A percentile compares a stretch with the other conserved stretches of the same genome.
These are phyloP conservation scores for Phytophthora multivora DNA, from an alignment of 352 stramenopile species.

Conservation along the genomic window DNA sequence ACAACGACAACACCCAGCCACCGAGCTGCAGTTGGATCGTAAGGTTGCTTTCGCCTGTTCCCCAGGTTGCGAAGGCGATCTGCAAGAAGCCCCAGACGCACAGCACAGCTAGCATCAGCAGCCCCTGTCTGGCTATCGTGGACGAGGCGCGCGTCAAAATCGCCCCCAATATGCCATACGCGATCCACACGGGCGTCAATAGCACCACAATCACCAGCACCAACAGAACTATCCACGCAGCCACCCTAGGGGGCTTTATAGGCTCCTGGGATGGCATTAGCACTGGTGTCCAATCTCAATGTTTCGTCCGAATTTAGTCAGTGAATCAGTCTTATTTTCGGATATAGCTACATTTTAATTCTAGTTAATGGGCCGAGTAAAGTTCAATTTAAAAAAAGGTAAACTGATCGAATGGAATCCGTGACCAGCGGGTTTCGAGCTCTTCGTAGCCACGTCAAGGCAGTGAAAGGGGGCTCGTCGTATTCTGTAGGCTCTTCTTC, in stretches of 20 bases:
- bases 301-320: not conserved
- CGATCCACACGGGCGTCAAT: constrained; percentile 50
- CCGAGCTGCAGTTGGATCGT: constrained; percentile 9
- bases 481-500: not conserved
- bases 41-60: not conserved
- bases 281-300: not conserved
- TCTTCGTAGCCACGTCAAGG: constrained; percentile 47
- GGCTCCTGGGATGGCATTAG: constrained; percentile 15
- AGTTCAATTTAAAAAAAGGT: constrained; percentile 4
- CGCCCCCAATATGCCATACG: constrained; percentile 46
- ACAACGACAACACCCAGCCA: constrained; percentile 34
- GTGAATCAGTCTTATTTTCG: constrained; percentile 5
- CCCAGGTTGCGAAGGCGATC: constrained; percentile 9
- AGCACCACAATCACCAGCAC: constrained; percentile 33
- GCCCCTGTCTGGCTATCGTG: constrained; percentile 22
- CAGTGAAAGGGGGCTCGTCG: constrained; percentile 18
- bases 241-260: constrained; percentile 26
- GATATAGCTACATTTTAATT: constrained; percentile 12
- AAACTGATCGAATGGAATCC: constrained; percentile 22
- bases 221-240: constrained; percentile 21
- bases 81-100: constrained; percentile 22
- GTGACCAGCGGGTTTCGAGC: constrained; percentile 43
- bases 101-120: constrained; percentile 31
- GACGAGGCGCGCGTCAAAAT: constrained; percentile 42
- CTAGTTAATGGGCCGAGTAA: not conserved